Conservation (phyloP, 1,284 basidiomycete species). For the Sporisorium iseilematis-ciliati region DNA sequence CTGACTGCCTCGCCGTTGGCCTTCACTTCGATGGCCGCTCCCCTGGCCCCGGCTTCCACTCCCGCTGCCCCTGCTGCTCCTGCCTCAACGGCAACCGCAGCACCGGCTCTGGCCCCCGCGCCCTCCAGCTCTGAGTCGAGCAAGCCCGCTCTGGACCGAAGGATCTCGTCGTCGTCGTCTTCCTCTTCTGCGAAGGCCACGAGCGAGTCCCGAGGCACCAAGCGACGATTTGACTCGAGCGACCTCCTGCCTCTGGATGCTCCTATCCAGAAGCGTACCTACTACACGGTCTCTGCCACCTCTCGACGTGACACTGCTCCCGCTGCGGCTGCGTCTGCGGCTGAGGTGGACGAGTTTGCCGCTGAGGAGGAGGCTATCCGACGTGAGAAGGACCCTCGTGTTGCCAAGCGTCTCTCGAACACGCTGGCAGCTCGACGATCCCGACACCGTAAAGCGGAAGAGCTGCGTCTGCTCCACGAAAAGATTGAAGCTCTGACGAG, state of each 20-base stretch:
- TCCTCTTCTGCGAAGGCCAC: conserved; percentile 17
- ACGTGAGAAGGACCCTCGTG: conserved; percentile 59
- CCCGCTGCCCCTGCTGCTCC: conserved; percentile 14
- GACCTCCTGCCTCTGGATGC: conserved; percentile 68
- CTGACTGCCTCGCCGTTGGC: conserved; percentile 50
- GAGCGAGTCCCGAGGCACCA: conserved; percentile 48
- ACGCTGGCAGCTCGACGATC: conserved; percentile 67
- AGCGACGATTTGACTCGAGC: conserved; percentile 58
- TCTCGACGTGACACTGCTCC: conserved; percentile 56
- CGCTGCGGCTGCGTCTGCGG: conserved; percentile 15
- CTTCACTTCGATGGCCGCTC: conserved; percentile 34
- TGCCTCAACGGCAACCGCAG: conserved; percentile 18
- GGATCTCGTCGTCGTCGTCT: conserved; percentile 38
- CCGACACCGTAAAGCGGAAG: conserved; percentile 67
- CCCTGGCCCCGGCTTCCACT: conserved; percentile 27
- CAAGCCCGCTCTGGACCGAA: conserved; percentile 34
- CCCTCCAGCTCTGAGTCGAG: conserved; percentile 13
- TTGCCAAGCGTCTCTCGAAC: conserved; percentile 68
- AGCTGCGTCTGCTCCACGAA: conserved; percentile 61
- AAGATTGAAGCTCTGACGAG: conserved; percentile 58
- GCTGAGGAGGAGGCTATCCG: conserved; percentile 52
- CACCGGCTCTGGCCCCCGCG: conserved; percentile 21
- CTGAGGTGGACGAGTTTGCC: conserved; percentile 42
- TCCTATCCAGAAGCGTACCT: conserved; percentile 66
- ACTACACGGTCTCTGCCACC: conserved; percentile 66